These are phyloP conservation scores for Saussurea involucrata DNA, from an alignment of 129 eudicot species.

Conservation along the genomic window DNA sequence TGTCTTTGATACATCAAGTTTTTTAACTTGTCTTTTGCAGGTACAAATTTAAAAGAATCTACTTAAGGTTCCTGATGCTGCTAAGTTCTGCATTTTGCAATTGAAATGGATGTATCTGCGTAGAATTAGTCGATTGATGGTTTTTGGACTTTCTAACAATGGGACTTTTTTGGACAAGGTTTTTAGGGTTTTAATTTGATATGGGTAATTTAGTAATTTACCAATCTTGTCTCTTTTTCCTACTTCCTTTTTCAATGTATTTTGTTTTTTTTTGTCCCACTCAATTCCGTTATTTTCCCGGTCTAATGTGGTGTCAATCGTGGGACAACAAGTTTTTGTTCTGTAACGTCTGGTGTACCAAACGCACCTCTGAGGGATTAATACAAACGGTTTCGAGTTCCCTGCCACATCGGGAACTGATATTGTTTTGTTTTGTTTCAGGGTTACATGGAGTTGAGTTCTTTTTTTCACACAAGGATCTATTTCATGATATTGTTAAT, in stretches of 20 bases:
- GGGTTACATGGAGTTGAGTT: background rate
- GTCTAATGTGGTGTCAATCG: too few species aligned
- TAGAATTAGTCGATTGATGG: background rate
- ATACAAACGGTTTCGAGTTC: too few species aligned
- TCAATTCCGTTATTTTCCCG: too few species aligned
- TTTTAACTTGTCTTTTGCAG: conserved; percentile 8
- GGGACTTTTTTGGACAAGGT: background rate
- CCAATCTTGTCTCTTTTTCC: background rate
- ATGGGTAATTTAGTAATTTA: background rate
- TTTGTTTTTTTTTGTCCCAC: too few species aligned
- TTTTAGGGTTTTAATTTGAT: background rate
- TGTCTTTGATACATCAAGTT: background rate
- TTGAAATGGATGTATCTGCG: background rate
- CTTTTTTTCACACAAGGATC: background rate
- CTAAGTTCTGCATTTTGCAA: conserved; percentile 8
- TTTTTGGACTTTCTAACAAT: background rate
- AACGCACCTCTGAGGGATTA: too few species aligned
- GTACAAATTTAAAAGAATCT: conserved; percentile 4
- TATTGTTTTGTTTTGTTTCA: background rate
- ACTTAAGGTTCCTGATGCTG: background rate
- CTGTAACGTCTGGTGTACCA: too few species aligned
- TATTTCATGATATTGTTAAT: background rate
- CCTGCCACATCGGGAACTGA: too few species aligned
- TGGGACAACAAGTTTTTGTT: too few species aligned
- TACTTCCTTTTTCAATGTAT: too few species aligned